These are phyloP conservation scores for Neoascochyta sp. DNA, from an alignment of 2,329 filamentous ascomycete genomes.

Conservation along the genomic window DNA sequence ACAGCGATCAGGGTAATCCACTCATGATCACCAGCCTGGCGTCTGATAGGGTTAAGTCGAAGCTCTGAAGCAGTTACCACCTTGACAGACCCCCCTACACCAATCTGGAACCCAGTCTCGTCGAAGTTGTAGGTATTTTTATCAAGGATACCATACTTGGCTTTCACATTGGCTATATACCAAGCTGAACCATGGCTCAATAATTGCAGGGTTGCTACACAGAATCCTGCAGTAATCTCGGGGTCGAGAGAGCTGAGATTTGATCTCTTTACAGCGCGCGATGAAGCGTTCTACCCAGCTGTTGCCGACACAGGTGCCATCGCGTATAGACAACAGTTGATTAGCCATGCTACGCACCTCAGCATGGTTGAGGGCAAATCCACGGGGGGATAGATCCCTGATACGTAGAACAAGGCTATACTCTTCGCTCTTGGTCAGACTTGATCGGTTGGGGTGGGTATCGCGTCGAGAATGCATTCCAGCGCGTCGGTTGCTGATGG, in stretches of 20 bases:
- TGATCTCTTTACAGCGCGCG: too few species aligned
- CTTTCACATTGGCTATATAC: too few species aligned
- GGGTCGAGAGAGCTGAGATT: too few species aligned
- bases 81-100: constrained; percentile 2
- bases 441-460: too few species aligned
- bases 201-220: constrained; percentile 4
- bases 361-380: not conserved
- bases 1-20: constrained; percentile 10
- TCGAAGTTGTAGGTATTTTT: constrained; percentile 16
- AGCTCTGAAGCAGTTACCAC: constrained; percentile 2
- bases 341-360: too few species aligned
- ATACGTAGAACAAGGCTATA: not conserved
- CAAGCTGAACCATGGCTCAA: constrained; percentile 5
- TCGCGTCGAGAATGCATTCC: too few species aligned
- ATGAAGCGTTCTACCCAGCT: too few species aligned
- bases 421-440: constrained; percentile 2
- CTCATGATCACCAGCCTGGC: constrained; percentile 9
- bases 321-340: too few species aligned
- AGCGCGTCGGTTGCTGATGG: too few species aligned
- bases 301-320: too few species aligned
- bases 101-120: constrained; percentile 15
- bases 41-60: constrained; percentile 1
- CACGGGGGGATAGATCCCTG: not conserved
- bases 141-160: too few species aligned
- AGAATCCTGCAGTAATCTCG: too few species aligned